These are phyloP conservation scores for Cyberlindnera subsufficiens DNA, from an alignment of 805 yeast species.

Conservation along the genomic window DNA sequence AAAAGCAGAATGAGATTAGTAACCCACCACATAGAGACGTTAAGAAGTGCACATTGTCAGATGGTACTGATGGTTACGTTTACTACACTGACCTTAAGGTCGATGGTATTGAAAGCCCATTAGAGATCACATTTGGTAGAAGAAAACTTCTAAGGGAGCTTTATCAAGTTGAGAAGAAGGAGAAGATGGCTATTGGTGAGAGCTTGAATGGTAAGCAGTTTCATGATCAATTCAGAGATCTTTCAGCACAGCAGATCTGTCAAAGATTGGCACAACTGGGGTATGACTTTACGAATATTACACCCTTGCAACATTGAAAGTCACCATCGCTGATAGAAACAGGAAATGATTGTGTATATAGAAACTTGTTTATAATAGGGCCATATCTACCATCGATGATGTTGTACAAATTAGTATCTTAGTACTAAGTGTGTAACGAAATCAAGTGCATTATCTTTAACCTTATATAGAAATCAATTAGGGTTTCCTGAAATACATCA, in stretches of 20 bases:
- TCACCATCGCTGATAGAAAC: too few species aligned
- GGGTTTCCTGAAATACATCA: neutral
- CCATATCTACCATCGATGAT: constrained; percentile 8
- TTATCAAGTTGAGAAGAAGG: constrained; percentile 44
- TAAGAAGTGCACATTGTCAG: constrained; percentile 26
- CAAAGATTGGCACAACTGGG: constrained; percentile 36
- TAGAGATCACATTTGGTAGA: constrained; percentile 56
- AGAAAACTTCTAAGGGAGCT: constrained; percentile 52
- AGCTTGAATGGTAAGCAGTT: constrained; percentile 43
- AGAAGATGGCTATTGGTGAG: constrained; percentile 37
- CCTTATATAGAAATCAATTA: neutral
- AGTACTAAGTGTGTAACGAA: neutral
- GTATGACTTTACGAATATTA: constrained; percentile 29
- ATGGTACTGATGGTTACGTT: constrained; percentile 33
- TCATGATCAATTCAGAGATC: constrained; percentile 31
- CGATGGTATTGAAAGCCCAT: constrained; percentile 34
- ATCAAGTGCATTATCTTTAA: too few species aligned
- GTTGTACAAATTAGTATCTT: neutral
- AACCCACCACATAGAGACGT: constrained; percentile 34
- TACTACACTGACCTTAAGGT: constrained; percentile 38
- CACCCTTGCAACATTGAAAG: constrained; percentile 4
- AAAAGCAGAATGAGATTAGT: constrained; percentile 33
- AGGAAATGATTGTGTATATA: neutral
- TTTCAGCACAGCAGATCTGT: constrained; percentile 43
- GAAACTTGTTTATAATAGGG: constrained; percentile 3